Evolutionary conservation across 371 early-diverging fungal genomes (phyloP).

Genomic region (Syncephalis plumigaleata): DNA sequence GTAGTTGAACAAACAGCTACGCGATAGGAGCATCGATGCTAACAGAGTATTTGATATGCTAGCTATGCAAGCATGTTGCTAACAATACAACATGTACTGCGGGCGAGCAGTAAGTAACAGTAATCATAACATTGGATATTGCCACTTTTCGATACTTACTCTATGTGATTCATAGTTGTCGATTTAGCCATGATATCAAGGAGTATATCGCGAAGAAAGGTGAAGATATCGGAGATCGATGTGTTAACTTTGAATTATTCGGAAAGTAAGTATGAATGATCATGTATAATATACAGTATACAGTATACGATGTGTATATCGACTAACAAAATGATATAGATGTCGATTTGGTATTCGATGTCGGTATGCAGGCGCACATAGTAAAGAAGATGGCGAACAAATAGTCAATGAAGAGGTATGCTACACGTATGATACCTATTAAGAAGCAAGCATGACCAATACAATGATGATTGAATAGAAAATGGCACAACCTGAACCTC

Average conservation of each 20-base stretch:
- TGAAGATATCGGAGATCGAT: constrained; percentile 56
- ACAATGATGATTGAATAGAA: too few relatives aligned
- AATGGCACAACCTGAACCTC: too few relatives aligned
- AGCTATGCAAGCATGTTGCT: constrained; percentile 31
- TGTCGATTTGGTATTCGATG: constrained; percentile 59
- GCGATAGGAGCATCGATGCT: too few relatives aligned
- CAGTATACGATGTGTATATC: too few relatives aligned
- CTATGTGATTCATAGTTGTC: constrained; percentile 21
- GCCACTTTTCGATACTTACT: neutral
- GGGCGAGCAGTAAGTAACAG: constrained; percentile 20
- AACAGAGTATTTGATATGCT: too few relatives aligned
- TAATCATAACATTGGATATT: neutral
- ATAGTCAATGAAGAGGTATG: constrained; percentile 25
- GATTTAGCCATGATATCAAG: constrained; percentile 42
- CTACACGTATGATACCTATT: neutral
- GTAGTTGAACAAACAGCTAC: neutral
- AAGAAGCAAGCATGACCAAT: too few relatives aligned
- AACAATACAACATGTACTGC: constrained; percentile 27
- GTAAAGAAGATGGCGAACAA: constrained; percentile 26
- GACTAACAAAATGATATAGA: constrained; percentile 7
- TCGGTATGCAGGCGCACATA: constrained; percentile 54
- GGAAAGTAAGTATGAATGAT: constrained; percentile 42
- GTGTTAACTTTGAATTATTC: constrained; percentile 45
- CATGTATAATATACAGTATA: too few relatives aligned
- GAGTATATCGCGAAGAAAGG: constrained; percentile 37